These are phyloP conservation scores for Termitomyces sp. DNA, from an alignment of 768 basidiomycete species.

Conservation along the genomic window DNA sequence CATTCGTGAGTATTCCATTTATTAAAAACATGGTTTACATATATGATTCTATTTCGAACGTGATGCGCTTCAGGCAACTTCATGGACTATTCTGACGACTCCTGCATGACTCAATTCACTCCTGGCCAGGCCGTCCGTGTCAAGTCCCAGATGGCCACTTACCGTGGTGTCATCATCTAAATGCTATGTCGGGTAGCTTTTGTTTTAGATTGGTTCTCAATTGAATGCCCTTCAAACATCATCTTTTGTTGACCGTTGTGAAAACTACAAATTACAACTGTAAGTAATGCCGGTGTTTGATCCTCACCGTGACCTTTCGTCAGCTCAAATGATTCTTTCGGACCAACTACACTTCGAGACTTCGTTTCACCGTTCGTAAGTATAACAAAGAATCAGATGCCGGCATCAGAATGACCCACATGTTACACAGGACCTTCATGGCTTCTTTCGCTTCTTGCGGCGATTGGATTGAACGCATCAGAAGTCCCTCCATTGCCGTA, in stretches of 20 bases:
- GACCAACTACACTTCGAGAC: background rate
- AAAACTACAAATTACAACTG: background rate
- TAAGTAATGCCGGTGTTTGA: background rate
- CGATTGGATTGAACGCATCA: background rate
- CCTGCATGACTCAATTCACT: conserved; percentile 51
- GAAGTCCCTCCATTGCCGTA: background rate
- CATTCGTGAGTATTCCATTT: conserved; percentile 31
- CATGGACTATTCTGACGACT: conserved; percentile 47
- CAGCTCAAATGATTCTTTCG: background rate
- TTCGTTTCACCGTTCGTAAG: no score
- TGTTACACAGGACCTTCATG: background rate
- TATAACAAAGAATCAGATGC: background rate
- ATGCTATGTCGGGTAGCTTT: background rate
- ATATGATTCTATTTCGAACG: background rate
- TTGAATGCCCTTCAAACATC: background rate
- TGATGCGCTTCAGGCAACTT: conserved; percentile 29
- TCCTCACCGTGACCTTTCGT: background rate
- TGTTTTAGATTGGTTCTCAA: background rate
- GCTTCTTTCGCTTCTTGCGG: background rate
- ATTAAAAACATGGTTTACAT: no score
- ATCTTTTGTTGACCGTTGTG: background rate
- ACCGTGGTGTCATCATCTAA: conserved; percentile 34
- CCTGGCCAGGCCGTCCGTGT: conserved; percentile 30
- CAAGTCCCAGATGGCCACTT: conserved; percentile 39
- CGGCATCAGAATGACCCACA: background rate